Percentiles rank a stretch among this genome's conserved stretches.
Conservation (phyloP, 2,329 filamentous ascomycete species). For the Sporothrix brasiliensis region DNA sequence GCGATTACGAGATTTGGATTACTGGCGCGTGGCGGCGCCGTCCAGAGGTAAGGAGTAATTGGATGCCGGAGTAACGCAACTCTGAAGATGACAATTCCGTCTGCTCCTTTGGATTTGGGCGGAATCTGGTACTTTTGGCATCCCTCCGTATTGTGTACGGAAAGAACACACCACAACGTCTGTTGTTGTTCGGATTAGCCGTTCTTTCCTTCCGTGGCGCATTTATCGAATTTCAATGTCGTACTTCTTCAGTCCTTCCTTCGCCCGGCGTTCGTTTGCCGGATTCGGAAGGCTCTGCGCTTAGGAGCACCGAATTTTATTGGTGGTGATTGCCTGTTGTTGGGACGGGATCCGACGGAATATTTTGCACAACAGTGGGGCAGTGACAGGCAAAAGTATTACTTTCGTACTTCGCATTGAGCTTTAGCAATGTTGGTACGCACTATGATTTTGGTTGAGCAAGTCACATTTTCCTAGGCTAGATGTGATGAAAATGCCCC, state of each 20-base stretch:
- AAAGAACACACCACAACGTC: neutral
- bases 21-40: conserved; percentile 3
- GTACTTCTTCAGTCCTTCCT: conserved; percentile 3
- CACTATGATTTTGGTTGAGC: conserved; percentile 1
- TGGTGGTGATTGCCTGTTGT: conserved; percentile 11
- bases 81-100: neutral
- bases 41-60: neutral
- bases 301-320: neutral
- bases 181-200: conserved; percentile 2
- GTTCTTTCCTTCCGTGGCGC: neutral
- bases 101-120: conserved; percentile 6
- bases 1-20: neutral
- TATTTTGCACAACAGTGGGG: conserved; percentile 16
- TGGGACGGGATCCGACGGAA: conserved; percentile 9
- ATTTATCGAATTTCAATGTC: neutral
- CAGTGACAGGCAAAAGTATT: neutral
- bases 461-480: neutral
- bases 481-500: neutral
- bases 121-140: neutral
- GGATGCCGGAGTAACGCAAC: neutral
- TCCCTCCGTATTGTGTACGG: conserved; percentile 2
- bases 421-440: neutral
- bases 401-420: no score
- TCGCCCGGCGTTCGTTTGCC: conserved; percentile 2
- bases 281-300: conserved; percentile 15